Conservation (phyloP, 495 filamentous ascomycete genomes). For the Penicillium dipodomyicola region DNA sequence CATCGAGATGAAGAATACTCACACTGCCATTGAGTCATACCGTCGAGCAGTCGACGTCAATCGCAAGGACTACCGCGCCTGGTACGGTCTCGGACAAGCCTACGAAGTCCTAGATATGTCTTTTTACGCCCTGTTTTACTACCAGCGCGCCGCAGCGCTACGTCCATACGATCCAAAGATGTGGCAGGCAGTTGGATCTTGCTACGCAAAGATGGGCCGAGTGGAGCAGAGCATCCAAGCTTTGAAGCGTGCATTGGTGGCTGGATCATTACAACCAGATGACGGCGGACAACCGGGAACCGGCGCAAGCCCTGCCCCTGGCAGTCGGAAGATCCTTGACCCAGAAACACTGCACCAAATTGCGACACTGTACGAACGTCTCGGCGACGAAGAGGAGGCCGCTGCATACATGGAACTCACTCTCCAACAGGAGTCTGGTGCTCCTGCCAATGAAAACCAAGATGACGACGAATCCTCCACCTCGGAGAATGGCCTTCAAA, state of each 20-base stretch:
- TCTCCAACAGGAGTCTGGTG: slow-evolving; percentile 74
- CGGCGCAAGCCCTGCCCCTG: slow-evolving; percentile 24
- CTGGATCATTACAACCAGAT: slow-evolving; percentile 76
- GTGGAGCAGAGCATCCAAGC: slow-evolving; percentile 87
- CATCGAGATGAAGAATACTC: slow-evolving; percentile 98
- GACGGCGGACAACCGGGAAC: slow-evolving; percentile 26
- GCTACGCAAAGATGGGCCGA: slow-evolving; percentile 82
- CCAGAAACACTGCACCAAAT: slow-evolving; percentile 89
- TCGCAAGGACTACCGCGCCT: slow-evolving; percentile 93
- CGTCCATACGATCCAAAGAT: slow-evolving; percentile 94
- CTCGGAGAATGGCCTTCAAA: slow-evolving; percentile 22
- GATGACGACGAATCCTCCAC: slow-evolving; percentile 34
- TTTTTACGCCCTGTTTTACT: slow-evolving; percentile 94
- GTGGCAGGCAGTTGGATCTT: slow-evolving; percentile 95
- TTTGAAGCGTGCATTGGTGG: slow-evolving; percentile 84
- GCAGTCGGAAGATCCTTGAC: slow-evolving; percentile 63
- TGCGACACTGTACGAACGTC: slow-evolving; percentile 79
- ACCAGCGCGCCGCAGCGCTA: slow-evolving; percentile 88
- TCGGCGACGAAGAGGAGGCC: slow-evolving; percentile 72
- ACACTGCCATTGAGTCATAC: slow-evolving; percentile 96
- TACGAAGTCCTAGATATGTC: slow-evolving; percentile 99
- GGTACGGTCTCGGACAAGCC: slow-evolving; percentile 96
- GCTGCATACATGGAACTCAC: slow-evolving; percentile 93
- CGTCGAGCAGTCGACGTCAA: slow-evolving; percentile 95
- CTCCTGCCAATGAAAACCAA: slow-evolving; percentile 36